Percentiles rank a stretch among this genome's conserved stretches.
Evolutionary conservation across 2,329 filamentous ascomycete species (phyloP).

Genomic region (Rhytidhysteron rufulum): DNA sequence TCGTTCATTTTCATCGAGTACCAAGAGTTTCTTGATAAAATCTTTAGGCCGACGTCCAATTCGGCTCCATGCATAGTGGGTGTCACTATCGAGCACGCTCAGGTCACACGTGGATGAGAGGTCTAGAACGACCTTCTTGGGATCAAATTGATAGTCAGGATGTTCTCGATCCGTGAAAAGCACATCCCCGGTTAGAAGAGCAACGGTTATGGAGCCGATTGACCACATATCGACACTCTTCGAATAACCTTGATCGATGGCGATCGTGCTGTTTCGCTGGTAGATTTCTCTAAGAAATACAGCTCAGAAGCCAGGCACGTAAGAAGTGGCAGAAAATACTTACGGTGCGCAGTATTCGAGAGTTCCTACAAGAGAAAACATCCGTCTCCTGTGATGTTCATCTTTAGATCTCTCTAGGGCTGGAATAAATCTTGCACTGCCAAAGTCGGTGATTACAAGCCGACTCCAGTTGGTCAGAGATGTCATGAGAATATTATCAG

Average conservation of each 20-base stretch:
- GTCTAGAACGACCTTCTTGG: constrained; percentile 23
- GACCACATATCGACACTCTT: constrained; percentile 61
- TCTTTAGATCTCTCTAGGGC: constrained; percentile 1
- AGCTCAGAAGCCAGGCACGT: constrained; percentile 3
- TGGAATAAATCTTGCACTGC: constrained; percentile 47
- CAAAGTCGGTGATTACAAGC: constrained; percentile 60
- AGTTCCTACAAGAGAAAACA: constrained; percentile 55
- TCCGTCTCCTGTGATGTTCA: constrained; percentile 34
- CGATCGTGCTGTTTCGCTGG: constrained; percentile 22
- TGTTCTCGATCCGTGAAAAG: constrained; percentile 42
- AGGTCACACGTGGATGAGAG: constrained; percentile 42
- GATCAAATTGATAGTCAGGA: constrained; percentile 20
- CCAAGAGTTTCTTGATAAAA: constrained; percentile 52
- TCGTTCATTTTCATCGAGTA: constrained; percentile 47
- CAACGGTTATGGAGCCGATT: constrained; percentile 52
- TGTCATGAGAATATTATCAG: constrained; percentile 60
- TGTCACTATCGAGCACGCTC: constrained; percentile 37
- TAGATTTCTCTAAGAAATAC: constrained; percentile 31
- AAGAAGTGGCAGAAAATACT: constrained; percentile 27
- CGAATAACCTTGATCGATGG: constrained; percentile 46
- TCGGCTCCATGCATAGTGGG: constrained; percentile 39
- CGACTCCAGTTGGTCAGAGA: constrained; percentile 48
- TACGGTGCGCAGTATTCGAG: constrained; percentile 57
- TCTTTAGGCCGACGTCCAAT: constrained; percentile 46
- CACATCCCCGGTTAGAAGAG: constrained; percentile 49